Conservation (phyloP, 805 yeast species). For the Kuraishia hungarica region DNA sequence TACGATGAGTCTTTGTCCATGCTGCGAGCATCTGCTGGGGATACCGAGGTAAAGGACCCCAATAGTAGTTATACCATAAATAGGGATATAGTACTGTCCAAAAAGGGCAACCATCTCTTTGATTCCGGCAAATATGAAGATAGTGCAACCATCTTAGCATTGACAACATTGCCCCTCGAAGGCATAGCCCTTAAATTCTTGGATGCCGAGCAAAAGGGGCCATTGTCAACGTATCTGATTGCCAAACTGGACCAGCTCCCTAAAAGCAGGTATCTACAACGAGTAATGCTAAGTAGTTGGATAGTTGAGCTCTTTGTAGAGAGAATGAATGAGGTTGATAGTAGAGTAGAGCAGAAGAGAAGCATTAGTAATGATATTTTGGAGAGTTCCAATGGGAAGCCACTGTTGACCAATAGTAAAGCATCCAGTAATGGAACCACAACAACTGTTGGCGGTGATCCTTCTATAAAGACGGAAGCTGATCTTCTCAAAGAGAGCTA, state of each 20-base stretch:
- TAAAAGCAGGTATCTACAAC: slow-evolving; percentile 29
- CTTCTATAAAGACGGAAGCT: slow-evolving; percentile 19
- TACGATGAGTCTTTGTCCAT: slow-evolving; percentile 60
- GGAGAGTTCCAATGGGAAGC: not conserved
- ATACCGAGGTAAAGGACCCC: slow-evolving; percentile 8
- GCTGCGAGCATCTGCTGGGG: slow-evolving; percentile 22
- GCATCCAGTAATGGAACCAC: not conserved
- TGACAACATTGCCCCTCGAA: slow-evolving; percentile 61
- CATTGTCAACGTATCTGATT: slow-evolving; percentile 37
- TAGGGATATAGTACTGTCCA: slow-evolving; percentile 40
- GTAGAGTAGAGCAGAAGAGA: slow-evolving; percentile 9
- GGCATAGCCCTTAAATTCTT: slow-evolving; percentile 51
- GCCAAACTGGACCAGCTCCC: slow-evolving; percentile 29
- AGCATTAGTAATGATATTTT: slow-evolving; percentile 6
- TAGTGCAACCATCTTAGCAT: slow-evolving; percentile 55
- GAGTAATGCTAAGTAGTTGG: slow-evolving; percentile 54
- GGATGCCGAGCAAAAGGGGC: slow-evolving; percentile 29
- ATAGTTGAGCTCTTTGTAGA: slow-evolving; percentile 50
- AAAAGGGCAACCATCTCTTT: slow-evolving; percentile 45
- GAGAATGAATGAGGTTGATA: slow-evolving; percentile 23
- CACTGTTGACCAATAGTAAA: not conserved
- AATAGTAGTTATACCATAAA: slow-evolving; percentile 10
- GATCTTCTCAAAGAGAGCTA: slow-evolving; percentile 24
- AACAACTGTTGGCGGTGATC: not conserved
- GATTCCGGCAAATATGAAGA: slow-evolving; percentile 16